Conservation (phyloP, 2,329 filamentous ascomycete species). For the Conoideocrella luteorostrata region DNA sequence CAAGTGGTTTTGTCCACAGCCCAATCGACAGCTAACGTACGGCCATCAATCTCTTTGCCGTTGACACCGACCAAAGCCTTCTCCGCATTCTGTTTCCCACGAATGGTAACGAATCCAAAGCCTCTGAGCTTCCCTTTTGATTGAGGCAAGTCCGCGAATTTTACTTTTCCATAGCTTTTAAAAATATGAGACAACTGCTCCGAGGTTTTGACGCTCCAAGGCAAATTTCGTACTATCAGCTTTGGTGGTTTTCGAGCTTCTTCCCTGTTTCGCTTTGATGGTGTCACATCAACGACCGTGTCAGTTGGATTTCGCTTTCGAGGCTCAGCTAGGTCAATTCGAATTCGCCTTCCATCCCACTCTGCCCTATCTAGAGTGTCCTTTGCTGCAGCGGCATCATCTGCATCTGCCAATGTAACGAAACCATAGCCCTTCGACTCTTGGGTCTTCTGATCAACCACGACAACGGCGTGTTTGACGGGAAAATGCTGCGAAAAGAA, state of each 20-base stretch:
- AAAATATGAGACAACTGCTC: conserved; percentile 78
- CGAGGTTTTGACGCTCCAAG: conserved; percentile 87
- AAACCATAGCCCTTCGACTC: conserved; percentile 90
- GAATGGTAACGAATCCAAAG: conserved; percentile 87
- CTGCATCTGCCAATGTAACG: conserved; percentile 89
- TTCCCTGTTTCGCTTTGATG: conserved; percentile 51
- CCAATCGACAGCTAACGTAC: conserved; percentile 90
- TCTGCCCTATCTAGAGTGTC: conserved; percentile 72
- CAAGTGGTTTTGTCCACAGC: conserved; percentile 87
- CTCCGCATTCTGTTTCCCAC: conserved; percentile 85
- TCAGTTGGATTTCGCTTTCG: conserved; percentile 61
- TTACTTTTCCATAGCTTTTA: conserved; percentile 84
- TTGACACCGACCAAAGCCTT: conserved; percentile 80
- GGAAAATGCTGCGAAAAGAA: conserved; percentile 93
- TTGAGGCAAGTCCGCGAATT: conserved; percentile 77
- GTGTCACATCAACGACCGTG: conserved; percentile 28
- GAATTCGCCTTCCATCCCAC: conserved; percentile 74
- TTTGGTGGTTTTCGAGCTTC: conserved; percentile 59
- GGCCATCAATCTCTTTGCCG: conserved; percentile 82
- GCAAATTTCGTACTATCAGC: conserved; percentile 85
- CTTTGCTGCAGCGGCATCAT: conserved; percentile 78
- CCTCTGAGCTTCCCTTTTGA: conserved; percentile 70
- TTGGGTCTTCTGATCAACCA: conserved; percentile 79
- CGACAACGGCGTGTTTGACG: conserved; percentile 92
- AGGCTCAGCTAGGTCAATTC: conserved; percentile 81